Evolutionary conservation across 495 filamentous ascomycete genomes (phyloP), one percentile per base, ranked within the genome.

Genomic region (Daldinia grandis): DNA sequence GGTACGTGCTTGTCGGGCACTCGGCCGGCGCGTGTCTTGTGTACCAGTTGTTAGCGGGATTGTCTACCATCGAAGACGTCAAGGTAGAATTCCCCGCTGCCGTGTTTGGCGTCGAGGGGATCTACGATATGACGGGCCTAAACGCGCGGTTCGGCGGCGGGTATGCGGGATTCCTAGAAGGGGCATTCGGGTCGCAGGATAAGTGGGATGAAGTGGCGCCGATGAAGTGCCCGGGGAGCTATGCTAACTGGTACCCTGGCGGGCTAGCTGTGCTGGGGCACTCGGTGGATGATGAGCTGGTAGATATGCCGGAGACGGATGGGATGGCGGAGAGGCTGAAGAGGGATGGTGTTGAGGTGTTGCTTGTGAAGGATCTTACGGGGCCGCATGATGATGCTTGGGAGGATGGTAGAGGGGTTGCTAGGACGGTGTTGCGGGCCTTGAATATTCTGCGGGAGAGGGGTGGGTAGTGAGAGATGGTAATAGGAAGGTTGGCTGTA

Each of bases 1-100:
- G 74, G 27, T 93, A 91, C 72, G 75, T 95, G 6, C 84, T 97
- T 0, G 81, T 88, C 1, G 94, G 94, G 0, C 93, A 97, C 76
- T 90, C 87, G 42, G 91, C 88, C 44, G 94, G 94, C 12, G 93
- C 86, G 0, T 90, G 89, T 0, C 77, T 97, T 12, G 88, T 88
- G 0, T 88, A 93, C 68, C 92, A 95, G 78, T 70, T 87, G 5
- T 9, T 17, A 0, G 56, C 35, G 21, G 35, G 21, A 5, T 24
- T 44, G 12, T 27, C 19, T 1, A 24, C 8, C 8, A 9, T 47
- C 37, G 10, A 21, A 42, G 35, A n/a, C 9, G 35, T 38, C 0
- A 1, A 3, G 38, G 2, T 1, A 31, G 49, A 54, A 0, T 58
- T 72, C 1, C 77, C 77, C 3, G 58, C n/a, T 2, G 75, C 68